phyloP scores from a whole-genome alignment of 345 rosid genomes.

The Salix koriyanagi region DNA sequence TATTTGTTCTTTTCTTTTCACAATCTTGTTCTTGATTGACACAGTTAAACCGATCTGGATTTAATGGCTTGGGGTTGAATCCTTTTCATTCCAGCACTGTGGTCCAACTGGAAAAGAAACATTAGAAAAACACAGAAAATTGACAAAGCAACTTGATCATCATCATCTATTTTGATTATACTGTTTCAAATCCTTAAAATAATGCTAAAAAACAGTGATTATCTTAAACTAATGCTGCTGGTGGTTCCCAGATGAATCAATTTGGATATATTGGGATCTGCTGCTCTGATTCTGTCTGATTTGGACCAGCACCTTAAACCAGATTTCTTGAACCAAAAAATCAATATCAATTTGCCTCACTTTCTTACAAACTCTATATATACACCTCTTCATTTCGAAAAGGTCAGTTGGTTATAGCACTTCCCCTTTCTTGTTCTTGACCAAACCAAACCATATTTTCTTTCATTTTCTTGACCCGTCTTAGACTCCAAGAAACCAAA shows the following conservation, averaged over 20 bases:
- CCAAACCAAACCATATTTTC: background rate
- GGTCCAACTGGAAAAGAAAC: background rate
- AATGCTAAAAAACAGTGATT: background rate
- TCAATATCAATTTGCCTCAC: background rate
- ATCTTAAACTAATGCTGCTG: background rate
- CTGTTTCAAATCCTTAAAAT: background rate
- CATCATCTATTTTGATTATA: background rate
- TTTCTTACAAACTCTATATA: background rate
- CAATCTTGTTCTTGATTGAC: background rate
- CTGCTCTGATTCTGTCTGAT: constrained; percentile 32
- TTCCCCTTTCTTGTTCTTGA: background rate
- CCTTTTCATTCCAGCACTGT: background rate
- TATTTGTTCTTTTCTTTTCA: background rate
- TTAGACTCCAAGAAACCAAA: background rate
- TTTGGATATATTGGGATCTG: constrained; percentile 26
- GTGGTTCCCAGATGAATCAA: constrained; percentile 7
- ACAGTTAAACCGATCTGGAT: no score
- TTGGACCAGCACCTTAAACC: constrained; percentile 22
- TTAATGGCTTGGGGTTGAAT: background rate
- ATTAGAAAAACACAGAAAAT: background rate
- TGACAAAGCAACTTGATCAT: background rate
- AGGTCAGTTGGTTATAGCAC: no score
- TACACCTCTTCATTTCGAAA: background rate
- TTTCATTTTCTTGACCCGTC: background rate
- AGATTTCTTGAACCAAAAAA: constrained; percentile 12